Base-by-base conservation (phyloP, 129 eudicot genomes). In the Centrapalus pauciflorus region DNA sequence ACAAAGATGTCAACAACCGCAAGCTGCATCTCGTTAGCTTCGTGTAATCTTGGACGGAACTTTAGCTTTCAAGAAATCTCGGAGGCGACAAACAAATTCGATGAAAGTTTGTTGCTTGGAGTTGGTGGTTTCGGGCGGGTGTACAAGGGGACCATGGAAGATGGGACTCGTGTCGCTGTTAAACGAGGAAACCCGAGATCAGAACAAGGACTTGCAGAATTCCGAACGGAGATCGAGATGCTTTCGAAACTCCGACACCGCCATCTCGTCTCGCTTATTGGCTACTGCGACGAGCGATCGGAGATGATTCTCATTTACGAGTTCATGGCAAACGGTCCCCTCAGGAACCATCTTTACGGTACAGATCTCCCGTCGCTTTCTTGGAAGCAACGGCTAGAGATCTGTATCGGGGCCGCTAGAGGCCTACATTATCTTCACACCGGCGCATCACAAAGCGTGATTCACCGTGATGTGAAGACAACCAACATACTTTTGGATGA, bases 81-180 rank as follows among this genome's bases (percentile, higher is more conserved):
- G 88, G 99, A 89, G 3, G 95, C 97, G 0, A 89, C 99, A 0
- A 89, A 89, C 55, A 89, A 89, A 16, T 94, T 94, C 37, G 93
- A 94, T 30, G 99, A 94, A 66, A 82, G 54, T 72, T 73, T 79
- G 67, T 83, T 94, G 43, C 95, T 94, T 19, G 99, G 99, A 23
- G 96, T 94, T 19, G 99, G 99, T 48, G 99, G 99, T 60, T 94
- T 94, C 45, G 99, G 99, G 51, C 81, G 99, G 72, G 99, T 94
- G 56, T 94, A 94, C 80, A 85, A 82, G 66, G 99, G 99, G 55
- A 89, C 90, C 0, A 79, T 94, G 58, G 99, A 94, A 77, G 97
- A 94, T 3, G 99, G 93, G 66, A 94, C 90, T 32, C 71, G 54
- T 17, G 80, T 94, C 7, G 99, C 99, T 4, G 95, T 94, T 43